Conservation (phyloP, 2,329 filamentous ascomycete species). For the Penicillium sp. region DNA sequence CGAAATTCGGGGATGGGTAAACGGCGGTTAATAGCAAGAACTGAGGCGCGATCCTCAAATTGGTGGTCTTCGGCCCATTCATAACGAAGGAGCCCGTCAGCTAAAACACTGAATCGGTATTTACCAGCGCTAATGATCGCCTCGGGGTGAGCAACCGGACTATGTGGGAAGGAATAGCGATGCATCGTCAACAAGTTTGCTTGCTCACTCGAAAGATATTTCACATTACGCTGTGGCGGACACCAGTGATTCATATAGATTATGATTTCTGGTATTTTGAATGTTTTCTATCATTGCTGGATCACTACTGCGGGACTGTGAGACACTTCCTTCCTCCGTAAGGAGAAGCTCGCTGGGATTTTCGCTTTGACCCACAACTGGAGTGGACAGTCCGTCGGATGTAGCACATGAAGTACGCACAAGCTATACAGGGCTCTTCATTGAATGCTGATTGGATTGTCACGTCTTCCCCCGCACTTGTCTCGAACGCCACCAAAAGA, state of each 20-base stretch:
- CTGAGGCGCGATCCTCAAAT: background rate
- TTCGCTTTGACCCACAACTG: background rate
- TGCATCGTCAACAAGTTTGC: background rate
- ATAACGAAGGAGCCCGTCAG: background rate
- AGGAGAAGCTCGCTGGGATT: background rate
- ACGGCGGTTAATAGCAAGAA: background rate
- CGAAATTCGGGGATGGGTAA: background rate
- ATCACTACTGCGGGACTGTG: background rate
- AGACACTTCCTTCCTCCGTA: background rate
- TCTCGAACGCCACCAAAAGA: background rate
- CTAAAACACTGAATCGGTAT: background rate
- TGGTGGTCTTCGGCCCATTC: background rate
- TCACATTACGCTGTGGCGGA: background rate
- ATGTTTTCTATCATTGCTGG: background rate
- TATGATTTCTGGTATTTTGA: background rate
- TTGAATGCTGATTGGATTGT: background rate
- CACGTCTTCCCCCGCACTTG: background rate
- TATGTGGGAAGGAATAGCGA: background rate
- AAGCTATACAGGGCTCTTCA: background rate
- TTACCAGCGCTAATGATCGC: background rate
- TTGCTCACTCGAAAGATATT: background rate
- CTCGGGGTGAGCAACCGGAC: background rate
- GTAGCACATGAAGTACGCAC: background rate
- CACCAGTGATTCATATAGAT: background rate
- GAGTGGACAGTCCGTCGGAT: background rate